Evolutionary conservation across 2,329 filamentous ascomycete genomes (phyloP).

Genomic region (Trichoderma afroharzianum): DNA sequence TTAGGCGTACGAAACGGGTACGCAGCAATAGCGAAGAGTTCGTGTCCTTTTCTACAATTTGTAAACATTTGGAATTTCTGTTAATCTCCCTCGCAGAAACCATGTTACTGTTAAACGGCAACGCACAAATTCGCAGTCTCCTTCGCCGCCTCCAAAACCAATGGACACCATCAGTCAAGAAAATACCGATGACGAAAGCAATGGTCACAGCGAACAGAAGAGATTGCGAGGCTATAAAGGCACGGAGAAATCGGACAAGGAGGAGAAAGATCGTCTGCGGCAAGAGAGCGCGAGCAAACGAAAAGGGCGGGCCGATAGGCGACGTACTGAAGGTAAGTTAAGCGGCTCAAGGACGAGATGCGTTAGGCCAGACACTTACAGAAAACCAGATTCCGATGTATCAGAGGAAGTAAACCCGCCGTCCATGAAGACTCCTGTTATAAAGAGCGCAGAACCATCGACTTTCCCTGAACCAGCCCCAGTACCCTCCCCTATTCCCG

Average conservation of each 20-base stretch:
- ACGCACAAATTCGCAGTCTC: conserved; percentile 74
- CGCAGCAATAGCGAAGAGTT: conserved; percentile 94
- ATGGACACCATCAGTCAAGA: conserved; percentile 51
- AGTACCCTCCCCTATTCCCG: conserved; percentile 30
- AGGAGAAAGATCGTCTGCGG: conserved; percentile 71
- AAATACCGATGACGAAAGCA: conserved; percentile 69
- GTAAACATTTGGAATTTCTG: neutral
- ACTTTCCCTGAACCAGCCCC: conserved; percentile 29
- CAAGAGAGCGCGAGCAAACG: conserved; percentile 74
- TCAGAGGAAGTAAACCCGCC: conserved; percentile 63
- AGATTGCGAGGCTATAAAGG: conserved; percentile 59
- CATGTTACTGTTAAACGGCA: conserved; percentile 73
- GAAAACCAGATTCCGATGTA: conserved; percentile 62
- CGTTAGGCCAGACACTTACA: neutral
- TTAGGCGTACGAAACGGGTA: conserved; percentile 72
- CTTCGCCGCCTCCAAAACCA: conserved; percentile 49
- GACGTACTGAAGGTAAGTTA: conserved; percentile 71
- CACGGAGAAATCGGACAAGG: conserved; percentile 62
- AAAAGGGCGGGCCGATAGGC: conserved; percentile 76
- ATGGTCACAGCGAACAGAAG: conserved; percentile 50
- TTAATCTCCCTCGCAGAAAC: conserved; percentile 52
- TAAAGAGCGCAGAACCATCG: conserved; percentile 32
- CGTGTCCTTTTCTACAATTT: conserved; percentile 37
- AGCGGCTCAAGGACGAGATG: neutral
- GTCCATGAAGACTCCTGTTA: conserved; percentile 26